These are phyloP conservation scores for Reutealis trisperma DNA, from an alignment of 345 rosid genomes.

Conservation along the genomic window DNA sequence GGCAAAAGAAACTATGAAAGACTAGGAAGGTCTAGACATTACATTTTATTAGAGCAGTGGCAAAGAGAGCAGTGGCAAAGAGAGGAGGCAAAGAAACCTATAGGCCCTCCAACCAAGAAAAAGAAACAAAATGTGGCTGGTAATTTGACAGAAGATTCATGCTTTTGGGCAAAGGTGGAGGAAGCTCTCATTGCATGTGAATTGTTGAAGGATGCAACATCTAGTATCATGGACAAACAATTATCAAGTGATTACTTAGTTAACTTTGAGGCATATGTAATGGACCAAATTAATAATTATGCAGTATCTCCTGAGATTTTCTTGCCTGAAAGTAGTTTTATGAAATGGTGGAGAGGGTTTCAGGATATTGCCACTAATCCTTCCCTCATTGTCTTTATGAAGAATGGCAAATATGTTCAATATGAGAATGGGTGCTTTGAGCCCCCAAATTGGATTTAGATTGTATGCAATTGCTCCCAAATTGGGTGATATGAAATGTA, in stretches of 20 bases:
- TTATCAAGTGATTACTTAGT: conserved; percentile 11
- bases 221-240: conserved; percentile 9
- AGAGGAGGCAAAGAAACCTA: background rate
- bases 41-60: conserved; percentile 54
- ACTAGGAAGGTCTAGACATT: conserved; percentile 52
- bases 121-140: conserved; percentile 29
- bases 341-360: conserved; percentile 68
- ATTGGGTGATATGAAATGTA: background rate
- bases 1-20: conserved; percentile 33
- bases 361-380: conserved; percentile 28
- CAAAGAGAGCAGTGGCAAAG: conserved; percentile 40
- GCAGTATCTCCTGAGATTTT: conserved; percentile 72
- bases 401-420: conserved; percentile 12
- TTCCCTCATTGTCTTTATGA: conserved; percentile 45
- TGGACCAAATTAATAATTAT: conserved; percentile 38
- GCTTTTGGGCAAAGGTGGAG: conserved; percentile 84
- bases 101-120: background rate
- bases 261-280: conserved; percentile 43
- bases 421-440: conserved; percentile 32
- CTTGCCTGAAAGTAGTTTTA: conserved; percentile 56
- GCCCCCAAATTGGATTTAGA: background rate
- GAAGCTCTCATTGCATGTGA: conserved; percentile 47
- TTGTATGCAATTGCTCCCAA: background rate
- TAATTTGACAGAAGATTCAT: conserved; percentile 57
- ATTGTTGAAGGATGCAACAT: conserved; percentile 12